These are phyloP conservation scores for Chrysanthemum seticuspe DNA, from an alignment of 129 eudicot genomes.

Conservation along the genomic window DNA sequence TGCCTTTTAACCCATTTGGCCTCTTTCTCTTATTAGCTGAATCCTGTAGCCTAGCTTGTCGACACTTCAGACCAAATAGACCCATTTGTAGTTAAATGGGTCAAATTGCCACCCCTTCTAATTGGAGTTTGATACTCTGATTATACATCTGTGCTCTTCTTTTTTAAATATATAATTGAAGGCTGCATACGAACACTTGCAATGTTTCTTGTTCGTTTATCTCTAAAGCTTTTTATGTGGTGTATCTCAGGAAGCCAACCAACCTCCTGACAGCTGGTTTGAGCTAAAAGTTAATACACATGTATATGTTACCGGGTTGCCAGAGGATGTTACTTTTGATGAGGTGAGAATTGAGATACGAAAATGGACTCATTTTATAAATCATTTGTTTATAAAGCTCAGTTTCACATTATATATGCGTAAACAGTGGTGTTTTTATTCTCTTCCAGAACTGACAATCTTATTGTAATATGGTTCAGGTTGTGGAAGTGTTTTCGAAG, in stretches of 20 bases:
- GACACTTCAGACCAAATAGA: not conserved
- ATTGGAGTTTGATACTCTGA: not conserved
- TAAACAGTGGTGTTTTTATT: conserved; percentile 1
- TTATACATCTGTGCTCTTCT: not conserved
- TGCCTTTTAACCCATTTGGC: not conserved
- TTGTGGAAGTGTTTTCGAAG: conserved; percentile 91
- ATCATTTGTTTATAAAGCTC: no score
- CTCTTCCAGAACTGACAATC: conserved; percentile 21
- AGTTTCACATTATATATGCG: conserved; percentile 1
- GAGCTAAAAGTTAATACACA: conserved; percentile 92
- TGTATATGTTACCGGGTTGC: conserved; percentile 91
- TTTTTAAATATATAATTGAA: not conserved
- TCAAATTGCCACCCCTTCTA: not conserved
- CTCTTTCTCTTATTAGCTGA: not conserved
- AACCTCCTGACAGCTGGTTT: conserved; percentile 98
- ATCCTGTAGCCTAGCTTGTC: not conserved
- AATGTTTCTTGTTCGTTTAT: not conserved
- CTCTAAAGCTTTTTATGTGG: not conserved
- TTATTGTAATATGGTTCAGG: conserved; percentile 48
- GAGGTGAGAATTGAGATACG: conserved; percentile 83
- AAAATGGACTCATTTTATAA: conserved; percentile 1
- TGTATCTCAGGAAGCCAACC: conserved; percentile 74
- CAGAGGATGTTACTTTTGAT: conserved; percentile 93
- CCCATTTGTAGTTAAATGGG: not conserved
- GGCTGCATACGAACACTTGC: no score